Conservation (phyloP, 2,329 filamentous ascomycete species). For the Botryotinia calthae region DNA sequence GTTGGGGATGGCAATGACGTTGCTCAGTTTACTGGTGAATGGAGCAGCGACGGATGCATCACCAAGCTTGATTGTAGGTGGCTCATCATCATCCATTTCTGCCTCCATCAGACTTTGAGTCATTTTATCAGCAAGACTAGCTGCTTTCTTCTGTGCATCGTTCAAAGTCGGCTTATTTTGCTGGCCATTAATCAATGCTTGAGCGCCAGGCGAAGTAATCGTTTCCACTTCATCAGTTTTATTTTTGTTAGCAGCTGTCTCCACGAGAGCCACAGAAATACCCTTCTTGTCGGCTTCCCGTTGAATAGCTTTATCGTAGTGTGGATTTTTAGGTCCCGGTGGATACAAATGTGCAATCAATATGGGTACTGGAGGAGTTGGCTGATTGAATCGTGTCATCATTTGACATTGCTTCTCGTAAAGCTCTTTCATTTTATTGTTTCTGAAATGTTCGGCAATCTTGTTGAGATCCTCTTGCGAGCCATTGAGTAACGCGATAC, state of each 20-base stretch:
- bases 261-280: slow-evolving; percentile 51
- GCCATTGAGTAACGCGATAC: slow-evolving; percentile 92
- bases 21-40: slow-evolving; percentile 95
- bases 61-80: slow-evolving; percentile 92
- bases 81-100: slow-evolving; percentile 81
- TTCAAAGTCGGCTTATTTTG: slow-evolving; percentile 54
- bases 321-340: slow-evolving; percentile 85
- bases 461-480: slow-evolving; percentile 85
- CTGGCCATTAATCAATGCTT: slow-evolving; percentile 54
- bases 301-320: slow-evolving; percentile 88
- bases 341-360: slow-evolving; percentile 94
- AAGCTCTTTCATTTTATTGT: slow-evolving; percentile 96
- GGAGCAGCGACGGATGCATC: slow-evolving; percentile 96
- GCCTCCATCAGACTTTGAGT: slow-evolving; percentile 85
- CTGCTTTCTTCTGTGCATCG: slow-evolving; percentile 69
- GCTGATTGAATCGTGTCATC: slow-evolving; percentile 95
- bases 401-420: slow-evolving; percentile 93
- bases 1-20: slow-evolving; percentile 95
- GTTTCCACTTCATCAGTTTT: slow-evolving; percentile 58
- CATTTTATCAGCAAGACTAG: slow-evolving; percentile 80
- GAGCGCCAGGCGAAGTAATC: slow-evolving; percentile 64
- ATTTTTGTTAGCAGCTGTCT: slow-evolving; percentile 53
- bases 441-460: slow-evolving; percentile 90
- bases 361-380: slow-evolving; percentile 83
- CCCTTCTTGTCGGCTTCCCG: slow-evolving; percentile 80